Evolutionary conservation across 169 alveolate species (phyloP), one percentile per base, ranked within the genome.

Genomic region (Cryptosporidium bovis): DNA sequence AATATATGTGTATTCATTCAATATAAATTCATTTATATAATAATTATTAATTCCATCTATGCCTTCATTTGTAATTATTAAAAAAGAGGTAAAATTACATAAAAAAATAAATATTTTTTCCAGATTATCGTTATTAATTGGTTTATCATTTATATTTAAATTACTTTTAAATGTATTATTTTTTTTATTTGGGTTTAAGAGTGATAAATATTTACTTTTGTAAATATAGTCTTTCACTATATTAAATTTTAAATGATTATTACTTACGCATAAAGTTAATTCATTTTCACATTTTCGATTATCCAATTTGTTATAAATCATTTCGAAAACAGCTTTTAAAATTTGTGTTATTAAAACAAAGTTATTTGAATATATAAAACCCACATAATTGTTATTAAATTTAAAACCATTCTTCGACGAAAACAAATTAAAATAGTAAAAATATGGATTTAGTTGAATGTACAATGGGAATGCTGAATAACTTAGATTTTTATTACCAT

Each of bases 361-460:
- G 12, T 48, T 66, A 10, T 40, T 40, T 6, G 48, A 40, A 1
- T 40, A 40, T 40, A 40, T 6, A 40, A 40, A 40, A 40, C 24
- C 50, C 18, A 31, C 46, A 6, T 44, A 36, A 50, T 46, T 53
- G 4, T n/a, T 13, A 53, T 5, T 53, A 0, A 20, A 13, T n/a
- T 53, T 53, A 53, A 5, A 53, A 53, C 6, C 29, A 53, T 53
- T 53, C 4, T 7, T 46, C 18, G 24, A 24, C n/a, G 44, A 48
- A 4, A 8, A 18, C 1, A 46, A 55, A 12, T 46, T 66, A 20
- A 24, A 13, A 20, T 7, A 46, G 18, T 40, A n/a, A 4, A 6
- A 18, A 24, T 31, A 69, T 2, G 67, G 55, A 12, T 36, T 34
- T 33, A 69, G n/a, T 31, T 69, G 83, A 16, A 34, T 27, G 27